Percentiles rank a stretch among this genome's conserved stretches.
Evolutionary conservation across 169 alveolate genomes (phyloP).

Genomic region (Cryptosporidium muris): DNA sequence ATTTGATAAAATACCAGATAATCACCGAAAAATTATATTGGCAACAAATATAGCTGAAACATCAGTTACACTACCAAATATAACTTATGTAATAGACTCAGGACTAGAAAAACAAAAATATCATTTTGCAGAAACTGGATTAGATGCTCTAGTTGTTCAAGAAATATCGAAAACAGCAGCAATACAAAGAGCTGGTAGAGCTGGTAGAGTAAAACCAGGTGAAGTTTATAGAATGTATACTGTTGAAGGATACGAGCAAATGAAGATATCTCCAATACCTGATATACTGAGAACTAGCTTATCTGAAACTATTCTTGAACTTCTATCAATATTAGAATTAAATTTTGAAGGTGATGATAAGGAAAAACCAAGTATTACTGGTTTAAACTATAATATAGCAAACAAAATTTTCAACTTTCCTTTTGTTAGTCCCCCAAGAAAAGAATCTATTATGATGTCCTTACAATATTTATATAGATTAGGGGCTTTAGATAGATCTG

Average conservation of each 20-base stretch:
- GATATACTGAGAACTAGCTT: conserved; percentile 91
- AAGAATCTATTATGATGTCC: conserved; percentile 80
- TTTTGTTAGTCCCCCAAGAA: conserved; percentile 87
- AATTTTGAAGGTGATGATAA: background rate
- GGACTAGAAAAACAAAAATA: conserved; percentile 89
- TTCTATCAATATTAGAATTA: conserved; percentile 87
- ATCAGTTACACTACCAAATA: conserved; percentile 94
- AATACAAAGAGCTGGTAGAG: conserved; percentile 94
- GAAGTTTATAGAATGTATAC: conserved; percentile 92
- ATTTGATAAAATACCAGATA: conserved; percentile 82
- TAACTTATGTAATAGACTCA: conserved; percentile 90
- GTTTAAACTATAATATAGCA: background rate
- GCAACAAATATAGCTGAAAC: conserved; percentile 97
- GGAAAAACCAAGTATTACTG: background rate
- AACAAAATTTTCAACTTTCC: conserved; percentile 83
- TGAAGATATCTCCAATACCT: conserved; percentile 80
- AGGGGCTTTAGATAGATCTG: conserved; percentile 82
- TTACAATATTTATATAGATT: conserved; percentile 83
- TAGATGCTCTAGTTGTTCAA: conserved; percentile 84
- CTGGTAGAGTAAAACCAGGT: conserved; percentile 92
- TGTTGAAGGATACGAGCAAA: conserved; percentile 80
- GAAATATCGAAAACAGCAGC: conserved; percentile 92
- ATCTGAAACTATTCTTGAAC: conserved; percentile 87
- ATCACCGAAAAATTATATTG: conserved; percentile 78
- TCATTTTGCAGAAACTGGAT: conserved; percentile 84